Evolutionary conservation across 768 basidiomycete genomes (phyloP).

Genomic region (Hirschioporus abietinus): DNA sequence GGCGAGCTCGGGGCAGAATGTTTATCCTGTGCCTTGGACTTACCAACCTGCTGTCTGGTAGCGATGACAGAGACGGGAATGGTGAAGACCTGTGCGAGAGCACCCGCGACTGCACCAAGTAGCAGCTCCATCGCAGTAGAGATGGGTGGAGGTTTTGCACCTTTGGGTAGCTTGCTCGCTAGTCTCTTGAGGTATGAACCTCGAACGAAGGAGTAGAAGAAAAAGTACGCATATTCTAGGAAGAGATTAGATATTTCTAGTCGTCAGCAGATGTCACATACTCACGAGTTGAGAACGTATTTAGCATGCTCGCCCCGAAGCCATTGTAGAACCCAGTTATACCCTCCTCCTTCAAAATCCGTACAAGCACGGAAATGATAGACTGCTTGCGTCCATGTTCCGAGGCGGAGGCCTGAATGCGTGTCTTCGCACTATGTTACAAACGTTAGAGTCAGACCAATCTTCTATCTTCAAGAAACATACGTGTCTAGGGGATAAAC

Average conservation of each 20-base stretch:
- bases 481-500: constrained; percentile 89
- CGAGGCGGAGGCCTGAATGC: constrained; percentile 69
- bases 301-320: constrained; percentile 95
- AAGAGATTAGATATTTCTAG: constrained; percentile 2
- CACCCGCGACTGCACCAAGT: constrained; percentile 89
- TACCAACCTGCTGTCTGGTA: constrained; percentile 90
- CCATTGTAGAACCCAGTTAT: constrained; percentile 81
- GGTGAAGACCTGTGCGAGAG: constrained; percentile 94
- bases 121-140: constrained; percentile 78
- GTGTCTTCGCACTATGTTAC: constrained; percentile 75
- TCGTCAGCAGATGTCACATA: constrained; percentile 17
- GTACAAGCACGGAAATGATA: constrained; percentile 58
- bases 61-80: constrained; percentile 98
- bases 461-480: constrained; percentile 4
- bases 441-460: constrained; percentile 8
- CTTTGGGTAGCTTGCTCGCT: constrained; percentile 49
- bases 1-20: constrained; percentile 6
- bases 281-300: constrained; percentile 96
- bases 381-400: constrained; percentile 51
- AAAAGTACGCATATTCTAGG: constrained; percentile 98
- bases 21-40: constrained; percentile 21
- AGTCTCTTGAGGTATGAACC: constrained; percentile 74
- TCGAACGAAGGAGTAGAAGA: constrained; percentile 93
- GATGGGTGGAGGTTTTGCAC: constrained; percentile 55
- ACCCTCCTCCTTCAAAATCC: constrained; percentile 79